These are phyloP conservation scores for Rosa multiflora DNA, from an alignment of 306 rosid species.

Conservation along the genomic window DNA sequence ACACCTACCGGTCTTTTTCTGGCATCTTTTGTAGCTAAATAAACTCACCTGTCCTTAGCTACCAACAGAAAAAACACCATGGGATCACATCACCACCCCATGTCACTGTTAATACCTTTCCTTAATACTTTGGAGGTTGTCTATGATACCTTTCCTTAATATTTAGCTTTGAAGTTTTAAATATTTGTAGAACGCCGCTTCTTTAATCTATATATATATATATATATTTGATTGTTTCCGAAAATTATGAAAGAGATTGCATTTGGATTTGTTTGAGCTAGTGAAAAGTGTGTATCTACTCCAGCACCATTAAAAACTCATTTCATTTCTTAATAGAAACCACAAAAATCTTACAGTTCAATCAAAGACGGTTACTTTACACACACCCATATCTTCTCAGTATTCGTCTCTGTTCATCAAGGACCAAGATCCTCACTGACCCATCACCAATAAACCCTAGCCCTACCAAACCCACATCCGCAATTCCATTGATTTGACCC, in stretches of 20 bases:
- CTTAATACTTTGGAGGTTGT: no score
- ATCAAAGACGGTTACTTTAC: conserved; percentile 4
- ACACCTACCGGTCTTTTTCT: background rate
- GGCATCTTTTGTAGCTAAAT: background rate
- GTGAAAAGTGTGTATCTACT: background rate
- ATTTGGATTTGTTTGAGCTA: background rate
- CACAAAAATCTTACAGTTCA: background rate
- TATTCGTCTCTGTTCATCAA: conserved; percentile 1
- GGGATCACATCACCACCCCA: background rate
- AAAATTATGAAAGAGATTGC: background rate
- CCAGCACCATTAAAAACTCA: no score
- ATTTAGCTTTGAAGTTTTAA: no score
- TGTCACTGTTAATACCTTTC: background rate
- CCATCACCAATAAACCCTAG: conserved; percentile 28
- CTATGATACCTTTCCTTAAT: no score
- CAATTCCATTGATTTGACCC: conserved; percentile 29
- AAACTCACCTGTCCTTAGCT: background rate
- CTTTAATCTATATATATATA: background rate
- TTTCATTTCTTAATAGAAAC: no score
- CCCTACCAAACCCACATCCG: conserved; percentile 28
- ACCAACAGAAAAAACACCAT: background rate
- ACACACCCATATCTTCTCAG: conserved; percentile 13
- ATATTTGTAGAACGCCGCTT: conserved; percentile 28
- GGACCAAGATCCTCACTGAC: conserved; percentile 51
- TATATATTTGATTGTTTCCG: background rate